A percentile compares a stretch with the other conserved stretches of the same genome.
phyloP scores from a whole-genome alignment of 1,284 basidiomycete genomes.

The Prillingera fragicola region DNA sequence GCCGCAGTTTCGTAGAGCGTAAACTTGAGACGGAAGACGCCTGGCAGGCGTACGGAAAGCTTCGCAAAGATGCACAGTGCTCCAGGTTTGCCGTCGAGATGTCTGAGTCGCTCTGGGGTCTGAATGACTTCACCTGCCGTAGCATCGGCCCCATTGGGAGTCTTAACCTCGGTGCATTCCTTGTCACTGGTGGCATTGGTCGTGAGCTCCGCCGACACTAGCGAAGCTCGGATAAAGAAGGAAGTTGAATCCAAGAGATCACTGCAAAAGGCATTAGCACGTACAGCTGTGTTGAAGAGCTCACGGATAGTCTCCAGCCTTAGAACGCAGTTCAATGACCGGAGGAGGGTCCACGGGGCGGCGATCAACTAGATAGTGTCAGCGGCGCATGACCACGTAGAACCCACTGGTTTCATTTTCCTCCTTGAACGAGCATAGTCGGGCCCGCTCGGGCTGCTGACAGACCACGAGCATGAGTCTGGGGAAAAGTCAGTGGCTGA shows the following conservation, averaged over 20 bases:
- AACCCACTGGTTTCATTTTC: slow-evolving; percentile 49
- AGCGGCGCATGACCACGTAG: background rate
- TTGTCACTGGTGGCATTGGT: slow-evolving; percentile 2
- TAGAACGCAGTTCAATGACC: slow-evolving; percentile 38
- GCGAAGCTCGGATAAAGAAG: slow-evolving; percentile 39
- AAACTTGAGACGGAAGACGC: slow-evolving; percentile 45
- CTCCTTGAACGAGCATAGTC: slow-evolving; percentile 49
- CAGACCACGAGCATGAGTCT: slow-evolving; percentile 26
- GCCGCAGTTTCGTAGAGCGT: slow-evolving; percentile 43
- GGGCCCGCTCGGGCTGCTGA: slow-evolving; percentile 47
- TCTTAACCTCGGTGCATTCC: slow-evolving; percentile 28
- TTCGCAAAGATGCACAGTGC: slow-evolving; percentile 48
- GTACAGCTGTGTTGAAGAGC: background rate
- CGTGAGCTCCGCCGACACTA: slow-evolving; percentile 28
- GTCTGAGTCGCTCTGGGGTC: slow-evolving; percentile 43
- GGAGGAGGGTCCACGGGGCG: slow-evolving; percentile 49
- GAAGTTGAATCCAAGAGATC: slow-evolving; percentile 32
- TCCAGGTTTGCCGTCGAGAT: slow-evolving; percentile 36
- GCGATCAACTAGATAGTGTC: slow-evolving; percentile 33
- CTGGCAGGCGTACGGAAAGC: slow-evolving; percentile 46
- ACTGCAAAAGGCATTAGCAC: slow-evolving; percentile 12
- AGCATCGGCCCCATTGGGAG: slow-evolving; percentile 43
- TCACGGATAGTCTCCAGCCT: slow-evolving; percentile 16
- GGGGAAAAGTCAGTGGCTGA: background rate
- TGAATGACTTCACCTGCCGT: slow-evolving; percentile 47